phyloP scores from a whole-genome alignment of 257 asterid species.

The Galeopsis tetrahit region DNA sequence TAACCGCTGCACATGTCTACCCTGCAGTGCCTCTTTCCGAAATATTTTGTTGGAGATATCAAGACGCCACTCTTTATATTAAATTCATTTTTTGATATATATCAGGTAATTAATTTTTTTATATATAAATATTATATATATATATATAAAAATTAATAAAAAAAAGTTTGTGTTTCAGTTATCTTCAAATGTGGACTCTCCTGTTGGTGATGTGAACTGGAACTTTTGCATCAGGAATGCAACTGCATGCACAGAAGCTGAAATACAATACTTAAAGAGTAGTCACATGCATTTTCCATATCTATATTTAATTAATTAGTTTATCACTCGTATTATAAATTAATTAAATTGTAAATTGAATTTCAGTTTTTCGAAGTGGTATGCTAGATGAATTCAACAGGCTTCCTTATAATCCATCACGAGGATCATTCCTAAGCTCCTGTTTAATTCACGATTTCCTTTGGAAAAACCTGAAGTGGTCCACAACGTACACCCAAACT shows the following conservation, averaged over 20 bases:
- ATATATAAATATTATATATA: neutral
- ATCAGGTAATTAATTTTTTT: slow-evolving; percentile 35
- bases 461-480: neutral
- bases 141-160: neutral
- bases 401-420: neutral
- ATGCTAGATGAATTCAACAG: slow-evolving; percentile 4
- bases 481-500: neutral
- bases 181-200: neutral
- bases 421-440: slow-evolving; percentile 10
- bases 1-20: too few relatives aligned
- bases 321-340: too few relatives aligned
- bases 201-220: slow-evolving; percentile 6
- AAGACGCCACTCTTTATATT: slow-evolving; percentile 36
- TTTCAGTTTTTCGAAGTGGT: slow-evolving; percentile 14
- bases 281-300: neutral
- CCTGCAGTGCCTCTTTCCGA: slow-evolving; percentile 40
- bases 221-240: neutral
- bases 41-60: slow-evolving; percentile 29
- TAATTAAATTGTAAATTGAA: neutral
- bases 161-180: neutral
- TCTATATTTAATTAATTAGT: too few relatives aligned
- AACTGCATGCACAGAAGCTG: neutral
- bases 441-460: slow-evolving; percentile 19
- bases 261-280: slow-evolving; percentile 16
- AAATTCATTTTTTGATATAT: slow-evolving; percentile 30